These are phyloP conservation scores for Hibiscus syriacus DNA, from an alignment of 345 rosid genomes.

Conservation along the genomic window DNA sequence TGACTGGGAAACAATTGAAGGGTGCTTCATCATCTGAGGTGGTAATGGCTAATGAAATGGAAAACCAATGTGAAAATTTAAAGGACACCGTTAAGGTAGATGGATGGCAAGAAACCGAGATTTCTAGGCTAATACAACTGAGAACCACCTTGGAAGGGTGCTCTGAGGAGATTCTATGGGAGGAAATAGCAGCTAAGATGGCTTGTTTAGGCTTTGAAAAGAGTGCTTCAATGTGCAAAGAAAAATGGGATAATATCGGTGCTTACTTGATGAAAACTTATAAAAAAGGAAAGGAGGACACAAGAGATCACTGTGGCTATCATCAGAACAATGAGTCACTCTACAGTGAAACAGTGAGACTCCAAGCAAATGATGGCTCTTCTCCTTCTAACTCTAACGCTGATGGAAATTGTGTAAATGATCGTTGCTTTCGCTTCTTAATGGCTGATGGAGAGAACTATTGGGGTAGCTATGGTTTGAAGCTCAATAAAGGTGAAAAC, in stretches of 20 bases:
- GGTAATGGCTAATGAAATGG: too few relatives aligned
- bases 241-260: conserved; percentile 48
- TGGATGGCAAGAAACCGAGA: conserved; percentile 47
- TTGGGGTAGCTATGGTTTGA: conserved; percentile 33
- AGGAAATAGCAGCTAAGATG: conserved; percentile 40
- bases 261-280: conserved; percentile 29
- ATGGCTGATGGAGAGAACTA: background rate
- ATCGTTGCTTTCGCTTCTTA: conserved; percentile 67
- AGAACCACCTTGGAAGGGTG: conserved; percentile 44
- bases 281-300: conserved; percentile 42
- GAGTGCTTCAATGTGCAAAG: conserved; percentile 45
- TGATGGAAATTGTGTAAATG: conserved; percentile 37
- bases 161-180: conserved; percentile 44
- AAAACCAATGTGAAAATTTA: too few relatives aligned
- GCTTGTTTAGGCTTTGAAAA: conserved; percentile 44
- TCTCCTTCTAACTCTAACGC: conserved; percentile 51
- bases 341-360: conserved; percentile 11
- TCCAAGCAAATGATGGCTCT: conserved; percentile 31
- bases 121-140: conserved; percentile 47
- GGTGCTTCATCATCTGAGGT: conserved; percentile 22
- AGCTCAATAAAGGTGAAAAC: conserved; percentile 72
- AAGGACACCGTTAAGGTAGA: conserved; percentile 20
- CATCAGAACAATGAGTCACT: conserved; percentile 29
- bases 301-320: conserved; percentile 27
- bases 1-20: conserved; percentile 39